Evolutionary conservation across 805 yeast genomes (phyloP).

Genomic region (Wickerhamomyces silvicola): DNA sequence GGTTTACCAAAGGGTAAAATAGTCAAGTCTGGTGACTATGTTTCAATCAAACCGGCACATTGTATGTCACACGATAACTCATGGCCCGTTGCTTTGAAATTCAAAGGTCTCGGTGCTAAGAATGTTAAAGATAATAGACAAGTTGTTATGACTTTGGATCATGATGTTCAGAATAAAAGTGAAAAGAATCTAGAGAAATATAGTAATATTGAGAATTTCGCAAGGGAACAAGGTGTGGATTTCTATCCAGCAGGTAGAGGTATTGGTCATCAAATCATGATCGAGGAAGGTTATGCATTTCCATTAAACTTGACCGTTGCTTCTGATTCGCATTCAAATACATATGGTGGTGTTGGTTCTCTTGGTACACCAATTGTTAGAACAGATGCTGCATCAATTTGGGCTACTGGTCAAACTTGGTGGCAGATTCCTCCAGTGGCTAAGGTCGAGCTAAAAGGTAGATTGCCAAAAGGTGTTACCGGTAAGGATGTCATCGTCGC

Average conservation of each 20-base stretch:
- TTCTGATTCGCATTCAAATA: slow-evolving; percentile 95
- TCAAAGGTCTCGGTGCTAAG: slow-evolving; percentile 89
- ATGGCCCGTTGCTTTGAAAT: slow-evolving; percentile 98
- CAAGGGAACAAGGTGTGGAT: slow-evolving; percentile 85
- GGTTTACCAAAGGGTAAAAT: slow-evolving; percentile 69
- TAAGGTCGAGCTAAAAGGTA: slow-evolving; percentile 76
- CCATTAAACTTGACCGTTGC: slow-evolving; percentile 93
- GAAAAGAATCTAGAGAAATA: slow-evolving; percentile 88
- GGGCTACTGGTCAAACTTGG: slow-evolving; percentile 99
- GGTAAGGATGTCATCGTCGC: slow-evolving; percentile 98
- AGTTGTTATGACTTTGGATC: slow-evolving; percentile 94
- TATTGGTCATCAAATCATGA: slow-evolving; percentile 98
- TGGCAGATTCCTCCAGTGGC: slow-evolving; percentile 99
- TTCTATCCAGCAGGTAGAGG: slow-evolving; percentile 99
- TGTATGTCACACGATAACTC: slow-evolving; percentile 99
- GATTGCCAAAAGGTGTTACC: slow-evolving; percentile 77
- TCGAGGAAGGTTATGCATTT: slow-evolving; percentile 97
- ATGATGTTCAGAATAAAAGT: slow-evolving; percentile 91
- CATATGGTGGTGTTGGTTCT: slow-evolving; percentile 95
- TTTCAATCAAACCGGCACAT: slow-evolving; percentile 89
- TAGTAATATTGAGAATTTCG: slow-evolving; percentile 81
- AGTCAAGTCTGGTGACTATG: slow-evolving; percentile 90
- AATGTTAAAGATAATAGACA: slow-evolving; percentile 79
- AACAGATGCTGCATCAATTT: slow-evolving; percentile 97
- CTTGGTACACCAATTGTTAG: slow-evolving; percentile 97